phyloP scores from a whole-genome alignment of 768 basidiomycete genomes.

The Tylopilus subfusipes region DNA sequence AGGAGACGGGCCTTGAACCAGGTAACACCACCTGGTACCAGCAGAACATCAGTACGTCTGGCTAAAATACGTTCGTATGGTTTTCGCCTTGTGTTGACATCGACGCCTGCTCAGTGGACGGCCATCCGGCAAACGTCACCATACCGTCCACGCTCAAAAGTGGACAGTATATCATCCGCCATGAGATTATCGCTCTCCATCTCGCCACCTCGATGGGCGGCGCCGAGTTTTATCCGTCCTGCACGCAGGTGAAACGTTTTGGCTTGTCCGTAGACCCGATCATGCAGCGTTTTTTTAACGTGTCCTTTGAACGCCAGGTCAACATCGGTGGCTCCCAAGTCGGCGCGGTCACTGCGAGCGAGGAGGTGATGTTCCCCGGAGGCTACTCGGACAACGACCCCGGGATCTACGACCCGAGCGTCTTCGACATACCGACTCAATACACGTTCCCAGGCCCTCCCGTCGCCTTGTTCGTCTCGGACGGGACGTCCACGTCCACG shows the following conservation, averaged over 20 bases:
- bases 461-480: constrained; percentile 40
- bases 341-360: constrained; percentile 42
- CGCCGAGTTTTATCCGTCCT: constrained; percentile 80
- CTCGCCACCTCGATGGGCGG: constrained; percentile 53
- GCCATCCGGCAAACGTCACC: constrained; percentile 38
- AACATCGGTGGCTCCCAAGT: constrained; percentile 51
- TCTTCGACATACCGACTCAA: constrained; percentile 31
- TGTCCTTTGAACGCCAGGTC: constrained; percentile 38
- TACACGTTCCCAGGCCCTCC: constrained; percentile 55
- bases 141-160: constrained; percentile 53
- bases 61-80: neutral
- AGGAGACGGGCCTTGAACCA: neutral
- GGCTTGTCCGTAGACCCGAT: neutral
- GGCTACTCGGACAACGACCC: constrained; percentile 69
- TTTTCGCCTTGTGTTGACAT: neutral
- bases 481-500: constrained; percentile 11
- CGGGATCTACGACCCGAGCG: constrained; percentile 58
- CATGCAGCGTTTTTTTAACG: neutral
- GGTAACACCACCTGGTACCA: constrained; percentile 37
- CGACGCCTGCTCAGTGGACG: constrained; percentile 32
- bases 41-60: constrained; percentile 46
- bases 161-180: constrained; percentile 73
- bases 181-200: constrained; percentile 80
- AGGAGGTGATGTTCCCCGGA: constrained; percentile 67
- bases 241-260: constrained; percentile 41